phyloP scores from a whole-genome alignment of 2,329 filamentous ascomycete genomes.

The Alternaria postmessia region DNA sequence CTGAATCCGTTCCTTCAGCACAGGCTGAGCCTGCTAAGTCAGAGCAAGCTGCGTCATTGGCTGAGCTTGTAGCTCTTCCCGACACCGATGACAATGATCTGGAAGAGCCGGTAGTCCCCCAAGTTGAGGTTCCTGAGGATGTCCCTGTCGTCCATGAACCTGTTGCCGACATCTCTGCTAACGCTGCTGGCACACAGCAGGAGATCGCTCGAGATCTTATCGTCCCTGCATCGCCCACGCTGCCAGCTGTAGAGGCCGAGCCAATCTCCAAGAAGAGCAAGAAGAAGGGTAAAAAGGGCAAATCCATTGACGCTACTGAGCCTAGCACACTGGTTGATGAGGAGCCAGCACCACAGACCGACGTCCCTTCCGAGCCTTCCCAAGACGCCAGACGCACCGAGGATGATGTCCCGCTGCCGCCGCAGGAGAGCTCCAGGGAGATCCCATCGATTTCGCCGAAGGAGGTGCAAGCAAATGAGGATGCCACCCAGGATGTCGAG shows the following conservation, averaged over 20 bases:
- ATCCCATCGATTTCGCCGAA: conserved; percentile 15
- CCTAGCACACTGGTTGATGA: conserved; percentile 16
- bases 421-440: conserved; percentile 1
- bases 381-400: conserved; percentile 8
- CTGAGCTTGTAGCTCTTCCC: conserved; percentile 7
- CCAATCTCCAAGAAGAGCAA: conserved; percentile 29
- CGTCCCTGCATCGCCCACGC: not conserved
- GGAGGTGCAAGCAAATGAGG: conserved; percentile 33
- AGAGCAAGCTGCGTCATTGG: not conserved
- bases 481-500: conserved; percentile 9
- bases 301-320: conserved; percentile 19
- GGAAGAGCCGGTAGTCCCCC: not conserved
- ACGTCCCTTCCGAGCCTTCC: conserved; percentile 5
- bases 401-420: not conserved
- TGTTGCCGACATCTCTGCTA: not conserved
- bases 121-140: not conserved
- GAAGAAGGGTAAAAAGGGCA: conserved; percentile 37
- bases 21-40: not conserved
- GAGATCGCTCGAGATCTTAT: conserved; percentile 15
- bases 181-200: not conserved
- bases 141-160: not conserved
- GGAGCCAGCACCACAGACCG: conserved; percentile 12
- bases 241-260: conserved; percentile 13
- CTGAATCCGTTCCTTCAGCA: conserved; percentile 2
- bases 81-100: conserved; percentile 1